Evolutionary conservation across 257 asterid genomes (phyloP), one percentile per base, ranked within the genome.

Genomic region (Misopates orontium): DNA sequence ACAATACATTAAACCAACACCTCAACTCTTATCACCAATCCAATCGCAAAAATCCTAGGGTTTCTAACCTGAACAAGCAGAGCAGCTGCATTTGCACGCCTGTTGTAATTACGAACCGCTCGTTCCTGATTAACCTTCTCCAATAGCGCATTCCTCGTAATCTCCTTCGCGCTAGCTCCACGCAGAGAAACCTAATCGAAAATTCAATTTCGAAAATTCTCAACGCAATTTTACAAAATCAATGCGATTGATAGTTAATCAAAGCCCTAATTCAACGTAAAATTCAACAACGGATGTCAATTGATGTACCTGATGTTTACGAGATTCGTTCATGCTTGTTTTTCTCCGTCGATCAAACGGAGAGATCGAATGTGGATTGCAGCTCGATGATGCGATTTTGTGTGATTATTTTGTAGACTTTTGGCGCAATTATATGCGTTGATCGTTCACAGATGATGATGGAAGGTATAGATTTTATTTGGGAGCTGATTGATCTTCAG

Each of bases 141-240:
- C 60, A 93, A 75, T 48, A 93, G 94, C 41, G 84, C 97, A 64
- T 87, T 95, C 66, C 97, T 71, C 45, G 96, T 85, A 19, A 91
- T 82, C 71, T 88, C 98, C 83, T 82, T 87, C 32, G 85, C 90
- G 78, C 98, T 91, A 15, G 96, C 89, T 66, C 98, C 98, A 32
- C 98, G 96, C 60, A 91, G 74, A 53, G 98, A 91, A 8, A 91
- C 96, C 98, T 91, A 77, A 73, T 75, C 24, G 53, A 62, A 32
- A 22, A 32, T 4, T 41, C 32, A 7, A 25, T 36, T 18, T 62
- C 15, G 18, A 50, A 56, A 39, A 23, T 5, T 23, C 56, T 48
- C 20, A 48, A 51, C 40, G 60, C 45, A 31, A 19, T 10, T 47
- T 13, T 22, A 23, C 25, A n/a, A 65, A 65, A 55, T 22, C n/a